Conservation (phyloP, 2,329 filamentous ascomycete genomes). For the Paecilomyces niveus region DNA sequence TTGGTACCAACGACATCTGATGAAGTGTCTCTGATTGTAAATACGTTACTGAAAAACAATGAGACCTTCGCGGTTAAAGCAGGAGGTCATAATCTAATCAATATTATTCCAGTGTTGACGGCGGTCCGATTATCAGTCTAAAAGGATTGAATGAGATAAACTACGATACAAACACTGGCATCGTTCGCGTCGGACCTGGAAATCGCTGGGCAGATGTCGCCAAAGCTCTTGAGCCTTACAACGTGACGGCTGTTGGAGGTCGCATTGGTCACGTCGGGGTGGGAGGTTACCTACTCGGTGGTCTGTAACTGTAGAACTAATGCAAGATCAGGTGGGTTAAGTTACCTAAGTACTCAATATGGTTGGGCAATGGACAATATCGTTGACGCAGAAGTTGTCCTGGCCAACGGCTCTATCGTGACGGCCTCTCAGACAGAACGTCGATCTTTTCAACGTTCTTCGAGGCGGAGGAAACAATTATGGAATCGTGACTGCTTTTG, state of each 20-base stretch:
- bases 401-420: conserved; percentile 40
- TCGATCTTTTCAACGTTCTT: conserved; percentile 35
- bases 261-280: conserved; percentile 43
- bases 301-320: conserved; percentile 8
- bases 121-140: conserved; percentile 39
- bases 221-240: conserved; percentile 21
- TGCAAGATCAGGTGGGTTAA: conserved; percentile 26
- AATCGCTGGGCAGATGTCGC: conserved; percentile 28
- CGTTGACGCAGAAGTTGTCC: conserved; percentile 40
- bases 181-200: conserved; percentile 33
- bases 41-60: conserved; percentile 40
- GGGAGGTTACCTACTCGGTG: conserved; percentile 42
- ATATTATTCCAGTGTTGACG: conserved; percentile 39
- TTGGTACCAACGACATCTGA: conserved; percentile 41
- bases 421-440: conserved; percentile 32
- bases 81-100: conserved; percentile 43
- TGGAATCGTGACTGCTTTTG: conserved; percentile 37
- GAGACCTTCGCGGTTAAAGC: conserved; percentile 50
- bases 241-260: conserved; percentile 35
- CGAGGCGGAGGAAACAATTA: conserved; percentile 40
- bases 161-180: conserved; percentile 28
- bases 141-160: conserved; percentile 34
- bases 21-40: conserved; percentile 48
- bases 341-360: conserved; percentile 46
- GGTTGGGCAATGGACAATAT: conserved; percentile 45